Evolutionary conservation across 371 early-diverging fungal species (phyloP).

Genomic region (Mucor irregularis): DNA sequence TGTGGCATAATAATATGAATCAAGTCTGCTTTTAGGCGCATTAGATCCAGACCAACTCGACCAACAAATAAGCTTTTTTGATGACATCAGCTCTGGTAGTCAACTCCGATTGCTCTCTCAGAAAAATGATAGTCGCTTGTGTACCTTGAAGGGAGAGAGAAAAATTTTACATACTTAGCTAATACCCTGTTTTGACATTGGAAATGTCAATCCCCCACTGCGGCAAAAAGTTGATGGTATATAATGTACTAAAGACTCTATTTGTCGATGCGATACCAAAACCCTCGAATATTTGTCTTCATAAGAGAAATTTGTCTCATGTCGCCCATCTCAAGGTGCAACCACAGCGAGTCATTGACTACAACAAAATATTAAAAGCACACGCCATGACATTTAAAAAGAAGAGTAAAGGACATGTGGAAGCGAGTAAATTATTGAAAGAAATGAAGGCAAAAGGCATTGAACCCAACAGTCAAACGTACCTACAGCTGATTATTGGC

Average conservation of each 20-base stretch:
- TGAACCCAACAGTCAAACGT: conserved; percentile 14
- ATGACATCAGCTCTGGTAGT: too few species aligned
- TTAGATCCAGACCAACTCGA: too few species aligned
- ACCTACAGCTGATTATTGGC: conserved; percentile 12
- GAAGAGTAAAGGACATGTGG: background rate
- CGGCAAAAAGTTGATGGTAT: conserved; percentile 2
- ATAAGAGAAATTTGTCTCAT: too few species aligned
- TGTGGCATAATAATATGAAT: too few species aligned
- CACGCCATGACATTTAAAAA: conserved; percentile 8
- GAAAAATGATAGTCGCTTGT: too few species aligned
- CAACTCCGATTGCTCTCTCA: too few species aligned
- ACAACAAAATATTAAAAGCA: conserved; percentile 5
- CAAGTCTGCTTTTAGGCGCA: too few species aligned
- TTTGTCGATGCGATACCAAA: conserved; percentile 5
- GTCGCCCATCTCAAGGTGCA: background rate
- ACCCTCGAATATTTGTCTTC: too few species aligned
- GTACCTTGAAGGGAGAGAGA: too few species aligned
- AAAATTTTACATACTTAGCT: too few species aligned
- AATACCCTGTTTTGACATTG: too few species aligned
- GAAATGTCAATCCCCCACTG: conserved; percentile 4
- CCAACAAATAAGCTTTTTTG: too few species aligned
- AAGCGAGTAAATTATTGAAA: background rate
- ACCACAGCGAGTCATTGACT: background rate
- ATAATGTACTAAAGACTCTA: conserved; percentile 7
- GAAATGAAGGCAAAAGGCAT: conserved; percentile 13